Conservation (phyloP, 306 rosid genomes). For the Cucumis hystrix region DNA sequence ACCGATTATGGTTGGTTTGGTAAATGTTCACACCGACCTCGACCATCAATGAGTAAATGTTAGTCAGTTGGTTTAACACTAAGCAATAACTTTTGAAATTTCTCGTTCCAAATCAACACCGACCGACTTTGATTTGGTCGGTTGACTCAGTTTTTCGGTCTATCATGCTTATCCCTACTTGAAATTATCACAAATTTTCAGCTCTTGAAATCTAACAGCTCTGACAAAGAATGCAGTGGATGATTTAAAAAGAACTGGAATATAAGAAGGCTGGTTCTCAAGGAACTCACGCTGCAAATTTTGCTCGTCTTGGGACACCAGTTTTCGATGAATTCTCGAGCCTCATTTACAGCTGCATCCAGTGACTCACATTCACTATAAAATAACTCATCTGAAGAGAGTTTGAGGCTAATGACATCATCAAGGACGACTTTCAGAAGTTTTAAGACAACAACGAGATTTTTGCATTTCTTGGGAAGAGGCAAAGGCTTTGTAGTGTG, state of each 20-base stretch:
- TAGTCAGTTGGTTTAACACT: too few relatives aligned
- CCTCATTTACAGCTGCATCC: constrained; percentile 52
- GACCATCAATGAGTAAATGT: not conserved
- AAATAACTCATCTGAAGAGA: constrained; percentile 36
- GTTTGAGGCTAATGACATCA: constrained; percentile 40
- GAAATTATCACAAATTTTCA: not conserved
- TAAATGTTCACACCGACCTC: too few relatives aligned
- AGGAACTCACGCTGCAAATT: constrained; percentile 48
- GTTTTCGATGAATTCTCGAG: constrained; percentile 63
- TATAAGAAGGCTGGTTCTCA: not conserved
- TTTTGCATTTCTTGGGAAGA: constrained; percentile 49
- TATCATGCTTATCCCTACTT: too few relatives aligned
- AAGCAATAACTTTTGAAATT: too few relatives aligned
- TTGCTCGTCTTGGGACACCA: constrained; percentile 71
- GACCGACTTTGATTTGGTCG: too few relatives aligned
- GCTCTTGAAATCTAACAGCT: not conserved
- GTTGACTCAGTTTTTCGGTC: too few relatives aligned
- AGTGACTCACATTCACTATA: constrained; percentile 57
- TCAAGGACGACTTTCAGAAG: constrained; percentile 70
- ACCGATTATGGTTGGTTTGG: too few relatives aligned
- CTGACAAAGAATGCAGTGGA: not conserved
- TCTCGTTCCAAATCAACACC: too few relatives aligned
- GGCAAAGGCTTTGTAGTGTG: constrained; percentile 42
- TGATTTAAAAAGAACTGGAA: not conserved
- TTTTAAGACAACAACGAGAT: constrained; percentile 52